Percentiles rank a stretch among this genome's conserved stretches.
phyloP scores from a whole-genome alignment of 2,329 filamentous ascomycete species.

The Colletotrichum tropicale region DNA sequence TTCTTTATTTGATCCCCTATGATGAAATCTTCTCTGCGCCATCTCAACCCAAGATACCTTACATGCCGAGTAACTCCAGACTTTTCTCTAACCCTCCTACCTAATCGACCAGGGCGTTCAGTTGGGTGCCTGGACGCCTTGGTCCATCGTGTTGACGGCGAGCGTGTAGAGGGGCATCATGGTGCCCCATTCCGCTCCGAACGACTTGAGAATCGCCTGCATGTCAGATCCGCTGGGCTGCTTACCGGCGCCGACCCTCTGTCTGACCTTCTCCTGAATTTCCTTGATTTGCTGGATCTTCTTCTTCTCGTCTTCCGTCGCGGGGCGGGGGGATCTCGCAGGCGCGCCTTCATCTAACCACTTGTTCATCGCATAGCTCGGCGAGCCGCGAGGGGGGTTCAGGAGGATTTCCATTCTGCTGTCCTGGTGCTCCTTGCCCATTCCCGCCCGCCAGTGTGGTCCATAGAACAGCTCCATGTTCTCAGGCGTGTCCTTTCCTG shows the following conservation, averaged over 20 bases:
- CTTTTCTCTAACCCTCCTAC: rapidly evolving
- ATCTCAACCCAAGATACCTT: background rate
- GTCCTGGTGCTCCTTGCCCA: background rate
- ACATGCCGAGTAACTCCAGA: background rate
- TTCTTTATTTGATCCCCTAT: no score
- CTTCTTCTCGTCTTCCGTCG: background rate
- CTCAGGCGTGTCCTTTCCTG: background rate
- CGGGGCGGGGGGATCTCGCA: background rate
- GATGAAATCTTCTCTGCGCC: background rate
- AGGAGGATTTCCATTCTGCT: background rate
- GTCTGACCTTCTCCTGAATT: background rate
- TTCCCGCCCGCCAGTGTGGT: background rate
- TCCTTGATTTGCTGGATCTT: background rate
- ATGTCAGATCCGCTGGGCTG: background rate
- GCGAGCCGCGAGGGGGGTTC: background rate
- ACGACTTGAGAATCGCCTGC: background rate
- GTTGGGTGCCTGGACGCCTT: background rate
- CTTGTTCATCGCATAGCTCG: background rate
- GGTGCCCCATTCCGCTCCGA: background rate
- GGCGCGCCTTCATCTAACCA: background rate
- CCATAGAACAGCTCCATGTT: background rate
- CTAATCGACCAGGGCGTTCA: background rate
- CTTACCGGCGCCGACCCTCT: background rate
- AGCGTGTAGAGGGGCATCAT: background rate
- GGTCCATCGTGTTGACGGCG: slow-evolving; percentile 1